A percentile compares a stretch with the other conserved stretches of the same genome.
Conservation (phyloP, 768 basidiomycete genomes). For the Lentinula lateritia region DNA sequence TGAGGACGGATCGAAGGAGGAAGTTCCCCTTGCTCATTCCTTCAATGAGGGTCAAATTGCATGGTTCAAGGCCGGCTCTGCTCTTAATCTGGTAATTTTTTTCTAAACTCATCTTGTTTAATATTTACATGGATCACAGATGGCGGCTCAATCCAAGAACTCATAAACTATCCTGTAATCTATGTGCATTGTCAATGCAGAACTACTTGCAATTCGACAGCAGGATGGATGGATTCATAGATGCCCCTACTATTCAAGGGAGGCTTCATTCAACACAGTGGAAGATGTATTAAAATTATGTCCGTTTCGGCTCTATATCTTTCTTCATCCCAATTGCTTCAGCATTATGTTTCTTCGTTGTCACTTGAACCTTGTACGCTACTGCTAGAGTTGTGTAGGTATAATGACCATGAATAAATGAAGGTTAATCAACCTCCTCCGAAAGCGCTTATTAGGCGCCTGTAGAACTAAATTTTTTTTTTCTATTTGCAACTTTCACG, state of each 20-base stretch:
- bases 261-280: background rate
- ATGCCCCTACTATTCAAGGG: no score
- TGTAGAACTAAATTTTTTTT: no score
- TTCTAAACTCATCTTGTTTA: background rate
- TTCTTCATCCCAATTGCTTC: background rate
- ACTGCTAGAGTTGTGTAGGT: background rate
- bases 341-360: background rate
- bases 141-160: conserved; percentile 61
- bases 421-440: no score
- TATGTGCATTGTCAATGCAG: background rate
- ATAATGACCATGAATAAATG: no score
- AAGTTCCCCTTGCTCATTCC: conserved; percentile 80
- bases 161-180: conserved; percentile 11
- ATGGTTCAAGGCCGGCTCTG: conserved; percentile 98
- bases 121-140: conserved; percentile 30
- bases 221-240: background rate
- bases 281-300: background rate
- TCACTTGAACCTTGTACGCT: background rate
- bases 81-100: conserved; percentile 68
- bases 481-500: no score
- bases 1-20: conserved; percentile 70
- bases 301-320: background rate
- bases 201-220: no score
- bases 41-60: conserved; percentile 97
- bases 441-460: no score